Evolutionary conservation across 192 early-diverging fungal species (phyloP).

Genomic region (Borealophlyctis nickersoniae): DNA sequence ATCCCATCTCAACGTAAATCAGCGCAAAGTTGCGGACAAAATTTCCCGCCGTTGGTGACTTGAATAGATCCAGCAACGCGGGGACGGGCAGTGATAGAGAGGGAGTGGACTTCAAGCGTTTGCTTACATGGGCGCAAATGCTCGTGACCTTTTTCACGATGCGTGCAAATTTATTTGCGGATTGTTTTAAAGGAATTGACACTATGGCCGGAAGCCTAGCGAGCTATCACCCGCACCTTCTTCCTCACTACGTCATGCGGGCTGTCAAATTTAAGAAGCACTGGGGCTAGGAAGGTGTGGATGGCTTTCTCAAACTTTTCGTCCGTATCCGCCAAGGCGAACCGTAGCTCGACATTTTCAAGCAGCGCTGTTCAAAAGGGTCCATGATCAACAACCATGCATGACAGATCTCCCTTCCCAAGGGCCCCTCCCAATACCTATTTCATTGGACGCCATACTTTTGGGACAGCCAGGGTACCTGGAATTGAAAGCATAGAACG

Average conservation of each 20-base stretch:
- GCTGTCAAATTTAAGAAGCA: constrained; percentile 63
- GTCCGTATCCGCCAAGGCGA: constrained; percentile 71
- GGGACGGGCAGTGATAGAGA: constrained; percentile 60
- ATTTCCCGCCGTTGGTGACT: background rate
- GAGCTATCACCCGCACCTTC: too few relatives aligned
- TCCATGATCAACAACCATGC: too few relatives aligned
- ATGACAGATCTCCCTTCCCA: too few relatives aligned
- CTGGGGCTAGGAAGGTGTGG: constrained; percentile 61
- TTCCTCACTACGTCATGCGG: constrained; percentile 43
- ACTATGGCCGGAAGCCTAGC: too few relatives aligned
- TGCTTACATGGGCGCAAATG: constrained; percentile 81
- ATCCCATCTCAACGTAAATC: constrained; percentile 82
- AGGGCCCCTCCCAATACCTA: too few relatives aligned
- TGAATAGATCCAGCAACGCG: constrained; percentile 61
- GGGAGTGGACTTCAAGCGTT: constrained; percentile 66
- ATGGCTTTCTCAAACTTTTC: constrained; percentile 63
- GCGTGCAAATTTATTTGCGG: too few relatives aligned
- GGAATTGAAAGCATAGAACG: too few relatives aligned
- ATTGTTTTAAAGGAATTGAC: background rate
- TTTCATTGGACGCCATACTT: too few relatives aligned
- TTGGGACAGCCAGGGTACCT: too few relatives aligned
- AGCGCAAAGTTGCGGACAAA: constrained; percentile 77
- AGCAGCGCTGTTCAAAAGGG: constrained; percentile 55
- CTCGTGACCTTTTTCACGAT: constrained; percentile 64
- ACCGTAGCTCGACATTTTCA: constrained; percentile 73